Percentiles rank a stretch among this genome's conserved stretches.
phyloP scores from a whole-genome alignment of 345 rosid species.

The Linum usitatissimum region DNA sequence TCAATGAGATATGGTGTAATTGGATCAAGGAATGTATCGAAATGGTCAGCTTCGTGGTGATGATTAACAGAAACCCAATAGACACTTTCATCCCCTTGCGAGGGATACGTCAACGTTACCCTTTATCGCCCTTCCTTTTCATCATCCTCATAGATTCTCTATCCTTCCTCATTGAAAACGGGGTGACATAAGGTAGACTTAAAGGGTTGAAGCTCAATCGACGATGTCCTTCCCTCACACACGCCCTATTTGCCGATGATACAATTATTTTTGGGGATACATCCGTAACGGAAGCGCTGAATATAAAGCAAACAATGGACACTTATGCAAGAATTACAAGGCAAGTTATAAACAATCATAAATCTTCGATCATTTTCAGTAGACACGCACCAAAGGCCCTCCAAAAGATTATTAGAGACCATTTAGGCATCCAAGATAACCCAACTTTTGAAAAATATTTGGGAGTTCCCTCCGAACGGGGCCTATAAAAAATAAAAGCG shows the following conservation, averaged over 20 bases:
- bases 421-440: not conserved
- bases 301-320: too few relatives aligned
- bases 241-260: not conserved
- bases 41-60: not conserved
- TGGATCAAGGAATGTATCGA: not conserved
- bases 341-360: not conserved
- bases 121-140: not conserved
- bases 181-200: not conserved
- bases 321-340: not conserved
- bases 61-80: not conserved
- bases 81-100: not conserved
- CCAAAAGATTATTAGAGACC: too few relatives aligned
- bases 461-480: not conserved
- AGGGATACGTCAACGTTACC: not conserved
- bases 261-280: not conserved
- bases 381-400: not conserved
- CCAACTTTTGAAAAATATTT: too few relatives aligned
- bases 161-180: not conserved
- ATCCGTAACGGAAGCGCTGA: not conserved
- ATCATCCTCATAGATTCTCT: not conserved
- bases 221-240: not conserved
- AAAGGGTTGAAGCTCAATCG: not conserved
- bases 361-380: not conserved
- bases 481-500: not conserved
- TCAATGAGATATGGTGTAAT: not conserved